Base-by-base conservation (phyloP, 768 basidiomycete genomes). In the Tephrocybe rancida region DNA sequence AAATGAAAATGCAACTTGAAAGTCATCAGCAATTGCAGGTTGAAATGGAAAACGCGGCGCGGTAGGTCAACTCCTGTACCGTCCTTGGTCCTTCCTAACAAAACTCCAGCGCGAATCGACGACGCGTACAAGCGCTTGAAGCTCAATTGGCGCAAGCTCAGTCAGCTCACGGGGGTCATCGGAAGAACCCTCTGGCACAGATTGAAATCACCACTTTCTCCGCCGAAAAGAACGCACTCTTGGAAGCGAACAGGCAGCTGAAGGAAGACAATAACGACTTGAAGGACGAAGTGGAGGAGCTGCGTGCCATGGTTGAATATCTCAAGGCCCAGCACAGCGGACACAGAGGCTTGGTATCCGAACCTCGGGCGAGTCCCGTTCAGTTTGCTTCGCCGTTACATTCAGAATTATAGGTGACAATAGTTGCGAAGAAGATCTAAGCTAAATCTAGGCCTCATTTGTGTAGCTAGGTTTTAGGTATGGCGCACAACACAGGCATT, bases 231-330 rank as follows among this genome's bases (percentile, higher is more conserved):
- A 70, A 71, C 13, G 61, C 68, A 14, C 64, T 86, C 38, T 69
- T 64, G n/a, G 69, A 75, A 18, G 67, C 72, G n/a, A 88, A 88
- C 59, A 69, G 71, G 42, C 75, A 71, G 49, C 63, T 91, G 39
- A 71, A 75, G 29, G 81, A 83, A 19, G 81, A 87, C 57, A 92
- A 91, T 55, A 52, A 59, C 30, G 69, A 68, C 13, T 53, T 80
- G 42, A 76, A 70, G 54, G 74, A 73, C 35, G 76, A 77, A 52
- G 60, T 75, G 3, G 74, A 90, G 56, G 88, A 90, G 61, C 67
- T 91, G 68, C 78, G 77, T 52, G 86, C 83, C 21, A 89, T 87
- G 78, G 75, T 91, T 10, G 88, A 91, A 60, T 61, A 83, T 19
- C 66, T 90, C 61, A 87, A 81, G 59, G 79, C 74, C 44, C 81